These are phyloP conservation scores for Furcasterigmium furcatum DNA, from an alignment of 2,329 filamentous ascomycete genomes.

Conservation along the genomic window DNA sequence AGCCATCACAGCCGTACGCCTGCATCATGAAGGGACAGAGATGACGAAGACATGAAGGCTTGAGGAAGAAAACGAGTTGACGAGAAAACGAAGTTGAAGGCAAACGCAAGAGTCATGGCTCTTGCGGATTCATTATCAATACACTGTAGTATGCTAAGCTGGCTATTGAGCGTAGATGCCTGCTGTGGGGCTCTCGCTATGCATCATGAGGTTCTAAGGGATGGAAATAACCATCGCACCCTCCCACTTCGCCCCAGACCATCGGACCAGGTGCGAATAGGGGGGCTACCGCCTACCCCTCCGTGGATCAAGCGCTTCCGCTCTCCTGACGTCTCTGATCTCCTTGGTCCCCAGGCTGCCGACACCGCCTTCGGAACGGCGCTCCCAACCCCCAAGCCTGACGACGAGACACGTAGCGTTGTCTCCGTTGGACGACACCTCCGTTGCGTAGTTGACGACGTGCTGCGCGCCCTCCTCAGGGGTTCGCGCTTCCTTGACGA, in stretches of 20 bases:
- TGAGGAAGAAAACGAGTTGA: not conserved
- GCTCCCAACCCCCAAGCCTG: constrained; percentile 66
- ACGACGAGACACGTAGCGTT: constrained; percentile 69
- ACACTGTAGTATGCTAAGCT: not conserved
- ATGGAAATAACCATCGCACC: too few relatives aligned
- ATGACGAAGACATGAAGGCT: not conserved
- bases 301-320: constrained; percentile 80
- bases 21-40: too few relatives aligned
- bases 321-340: constrained; percentile 76
- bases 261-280: too few relatives aligned
- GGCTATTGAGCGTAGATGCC: too few relatives aligned
- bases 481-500: constrained; percentile 89
- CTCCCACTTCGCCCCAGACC: not conserved
- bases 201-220: too few relatives aligned
- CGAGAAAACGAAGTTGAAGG: not conserved
- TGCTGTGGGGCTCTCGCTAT: too few relatives aligned
- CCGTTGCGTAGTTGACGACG: constrained; percentile 84
- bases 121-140: not conserved
- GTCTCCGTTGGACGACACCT: constrained; percentile 67
- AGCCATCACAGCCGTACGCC: too few relatives aligned
- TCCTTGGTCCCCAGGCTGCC: constrained; percentile 92
- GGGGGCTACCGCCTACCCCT: constrained; percentile 53
- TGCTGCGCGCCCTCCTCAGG: constrained; percentile 80
- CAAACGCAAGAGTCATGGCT: too few relatives aligned
- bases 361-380: constrained; percentile 76